These are phyloP conservation scores for Terfezia boudieri DNA, from an alignment of 495 filamentous ascomycete genomes.

Conservation along the genomic window DNA sequence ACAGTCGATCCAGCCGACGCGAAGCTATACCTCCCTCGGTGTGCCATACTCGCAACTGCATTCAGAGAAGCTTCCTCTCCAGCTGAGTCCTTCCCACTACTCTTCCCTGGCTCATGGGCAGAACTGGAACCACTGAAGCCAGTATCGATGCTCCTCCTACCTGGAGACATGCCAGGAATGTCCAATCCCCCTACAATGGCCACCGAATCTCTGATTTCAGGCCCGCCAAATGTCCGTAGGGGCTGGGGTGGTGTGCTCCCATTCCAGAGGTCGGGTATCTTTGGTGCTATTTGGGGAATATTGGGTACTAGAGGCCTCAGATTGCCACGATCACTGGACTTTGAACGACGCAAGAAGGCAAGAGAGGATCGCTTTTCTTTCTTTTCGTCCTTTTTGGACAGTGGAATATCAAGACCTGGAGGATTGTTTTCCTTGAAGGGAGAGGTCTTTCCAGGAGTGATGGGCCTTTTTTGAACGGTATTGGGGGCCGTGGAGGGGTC, in stretches of 20 bases:
- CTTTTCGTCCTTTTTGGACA: constrained; percentile 2
- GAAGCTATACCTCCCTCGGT: constrained; percentile 91
- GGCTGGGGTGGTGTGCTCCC: constrained; percentile 30
- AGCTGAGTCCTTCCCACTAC: constrained; percentile 10
- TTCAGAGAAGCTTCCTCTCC: constrained; percentile 47
- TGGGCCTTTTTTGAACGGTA: constrained; percentile 7
- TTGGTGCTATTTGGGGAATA: constrained; percentile 35
- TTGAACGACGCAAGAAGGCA: constrained; percentile 55
- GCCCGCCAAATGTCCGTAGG: constrained; percentile 52
- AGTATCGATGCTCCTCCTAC: constrained; percentile 25
- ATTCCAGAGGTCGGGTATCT: constrained; percentile 53
- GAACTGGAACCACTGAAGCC: constrained; percentile 5
- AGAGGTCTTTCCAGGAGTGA: constrained; percentile 3
- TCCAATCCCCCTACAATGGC: constrained; percentile 31
- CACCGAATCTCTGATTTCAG: constrained; percentile 40
- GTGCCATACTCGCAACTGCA: constrained; percentile 80
- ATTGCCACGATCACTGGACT: constrained; percentile 44
- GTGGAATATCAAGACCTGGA: constrained; percentile 7
- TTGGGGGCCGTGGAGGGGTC: not conserved
- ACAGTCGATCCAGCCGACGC: constrained; percentile 78
- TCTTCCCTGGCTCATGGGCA: constrained; percentile 2
- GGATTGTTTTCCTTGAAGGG: constrained; percentile 2
- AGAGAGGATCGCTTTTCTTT: constrained; percentile 26
- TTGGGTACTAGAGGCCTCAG: constrained; percentile 40
- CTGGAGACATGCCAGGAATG: constrained; percentile 18